phyloP scores from a whole-genome alignment of 2,329 filamentous ascomycete genomes.

The Colletotrichum melonis region DNA sequence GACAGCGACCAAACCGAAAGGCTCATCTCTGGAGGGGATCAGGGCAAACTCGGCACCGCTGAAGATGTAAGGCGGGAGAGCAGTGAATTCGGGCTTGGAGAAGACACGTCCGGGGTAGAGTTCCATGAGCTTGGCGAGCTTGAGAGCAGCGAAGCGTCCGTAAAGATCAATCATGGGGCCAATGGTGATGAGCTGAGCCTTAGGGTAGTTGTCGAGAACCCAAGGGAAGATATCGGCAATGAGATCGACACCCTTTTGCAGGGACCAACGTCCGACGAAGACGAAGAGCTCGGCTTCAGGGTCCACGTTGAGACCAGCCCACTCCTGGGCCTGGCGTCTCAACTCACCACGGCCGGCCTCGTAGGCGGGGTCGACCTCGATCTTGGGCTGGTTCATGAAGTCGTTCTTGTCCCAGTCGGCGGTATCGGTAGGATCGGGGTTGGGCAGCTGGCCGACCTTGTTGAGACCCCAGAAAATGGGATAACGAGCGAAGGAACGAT shows the following conservation, averaged over 20 bases:
- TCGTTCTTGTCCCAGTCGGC: constrained; percentile 67
- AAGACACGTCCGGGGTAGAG: constrained; percentile 73
- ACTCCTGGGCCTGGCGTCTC: constrained; percentile 72
- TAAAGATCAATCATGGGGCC: constrained; percentile 76
- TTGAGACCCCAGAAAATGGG: constrained; percentile 77
- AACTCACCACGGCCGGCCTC: constrained; percentile 65
- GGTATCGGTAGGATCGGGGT: constrained; percentile 75
- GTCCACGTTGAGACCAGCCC: constrained; percentile 72
- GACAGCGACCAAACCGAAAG: constrained; percentile 75
- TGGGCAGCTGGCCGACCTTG: constrained; percentile 71
- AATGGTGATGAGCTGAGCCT: constrained; percentile 71
- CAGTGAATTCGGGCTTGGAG: constrained; percentile 75
- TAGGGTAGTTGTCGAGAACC: constrained; percentile 68
- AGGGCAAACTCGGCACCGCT: constrained; percentile 75
- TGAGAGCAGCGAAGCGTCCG: constrained; percentile 74
- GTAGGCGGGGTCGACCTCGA: constrained; percentile 66
- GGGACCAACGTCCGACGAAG: constrained; percentile 76
- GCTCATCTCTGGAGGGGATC: constrained; percentile 77
- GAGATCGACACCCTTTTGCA: constrained; percentile 76
- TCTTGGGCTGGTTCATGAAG: constrained; percentile 56
- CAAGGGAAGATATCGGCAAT: constrained; percentile 76
- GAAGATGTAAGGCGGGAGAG: constrained; percentile 74
- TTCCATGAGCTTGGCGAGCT: constrained; percentile 73
- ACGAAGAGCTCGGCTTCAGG: constrained; percentile 74
- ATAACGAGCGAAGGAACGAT: constrained; percentile 73